Percentiles rank a stretch among this genome's conserved stretches.
Evolutionary conservation across 305 asterid genomes (phyloP).

Genomic region (Fraxinus latifolia): DNA sequence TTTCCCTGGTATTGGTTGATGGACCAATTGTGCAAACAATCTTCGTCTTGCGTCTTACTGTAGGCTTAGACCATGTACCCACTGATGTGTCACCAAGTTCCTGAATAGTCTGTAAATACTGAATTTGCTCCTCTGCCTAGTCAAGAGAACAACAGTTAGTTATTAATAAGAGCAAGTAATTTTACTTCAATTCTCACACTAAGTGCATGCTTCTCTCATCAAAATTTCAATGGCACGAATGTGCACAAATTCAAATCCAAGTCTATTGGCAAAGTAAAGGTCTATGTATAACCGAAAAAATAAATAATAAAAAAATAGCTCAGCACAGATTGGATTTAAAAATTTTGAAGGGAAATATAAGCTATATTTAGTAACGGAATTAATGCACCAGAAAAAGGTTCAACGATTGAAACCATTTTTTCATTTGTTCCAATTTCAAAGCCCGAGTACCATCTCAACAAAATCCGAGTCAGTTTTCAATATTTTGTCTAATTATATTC

Average conservation of each 20-base stretch:
- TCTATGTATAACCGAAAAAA: neutral
- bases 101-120: conserved; percentile 38
- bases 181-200: neutral
- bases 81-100: conserved; percentile 41
- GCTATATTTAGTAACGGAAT: neutral
- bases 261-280: neutral
- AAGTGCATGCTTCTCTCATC: neutral
- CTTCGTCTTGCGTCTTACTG: conserved; percentile 67
- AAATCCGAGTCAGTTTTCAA: neutral
- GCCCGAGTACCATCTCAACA: neutral
- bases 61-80: conserved; percentile 52
- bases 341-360: neutral
- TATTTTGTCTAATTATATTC: neutral
- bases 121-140: conserved; percentile 42
- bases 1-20: conserved; percentile 81
- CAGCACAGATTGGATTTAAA: neutral
- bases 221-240: neutral
- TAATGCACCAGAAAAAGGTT: neutral
- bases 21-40: conserved; percentile 99
- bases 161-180: neutral
- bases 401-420: neutral
- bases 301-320: neutral
- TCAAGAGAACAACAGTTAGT: neutral
- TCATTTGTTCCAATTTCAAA: neutral
- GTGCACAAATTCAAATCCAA: neutral